These are phyloP conservation scores for Gremmenia infestans DNA, from an alignment of 2,329 filamentous ascomycete species.

Conservation along the genomic window DNA sequence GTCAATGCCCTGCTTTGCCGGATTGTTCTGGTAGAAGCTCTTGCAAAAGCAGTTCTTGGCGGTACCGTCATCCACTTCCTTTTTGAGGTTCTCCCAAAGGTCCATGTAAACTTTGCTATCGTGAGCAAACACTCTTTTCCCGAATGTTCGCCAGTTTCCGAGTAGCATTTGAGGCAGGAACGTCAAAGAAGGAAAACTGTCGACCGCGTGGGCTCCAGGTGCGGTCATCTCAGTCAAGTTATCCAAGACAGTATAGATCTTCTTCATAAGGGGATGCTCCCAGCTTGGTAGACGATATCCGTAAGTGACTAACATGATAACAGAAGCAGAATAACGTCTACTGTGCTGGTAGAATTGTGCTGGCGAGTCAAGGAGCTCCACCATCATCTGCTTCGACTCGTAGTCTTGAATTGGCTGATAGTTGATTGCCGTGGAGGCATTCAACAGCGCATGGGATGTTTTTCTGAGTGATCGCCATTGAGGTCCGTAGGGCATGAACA, in stretches of 20 bases:
- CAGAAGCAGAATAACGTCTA: constrained; percentile 37
- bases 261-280: constrained; percentile 32
- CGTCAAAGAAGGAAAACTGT: constrained; percentile 32
- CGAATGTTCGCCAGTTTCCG: constrained; percentile 17
- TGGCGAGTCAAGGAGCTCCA: constrained; percentile 33
- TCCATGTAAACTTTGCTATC: constrained; percentile 24
- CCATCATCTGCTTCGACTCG: constrained; percentile 32
- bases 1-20: constrained; percentile 36
- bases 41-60: constrained; percentile 40
- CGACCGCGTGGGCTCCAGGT: constrained; percentile 36
- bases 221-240: constrained; percentile 33
- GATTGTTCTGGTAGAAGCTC: constrained; percentile 37
- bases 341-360: constrained; percentile 36
- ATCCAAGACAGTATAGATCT: constrained; percentile 33
- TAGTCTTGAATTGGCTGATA: constrained; percentile 30
- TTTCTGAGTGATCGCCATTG: constrained; percentile 27
- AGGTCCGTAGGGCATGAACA: constrained; percentile 28
- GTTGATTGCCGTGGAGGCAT: constrained; percentile 19
- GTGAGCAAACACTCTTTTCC: constrained; percentile 9
- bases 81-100: constrained; percentile 38
- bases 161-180: constrained; percentile 24
- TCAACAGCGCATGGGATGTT: constrained; percentile 26
- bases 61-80: constrained; percentile 27
- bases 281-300: constrained; percentile 35
- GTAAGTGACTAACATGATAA: constrained; percentile 39